Evolutionary conservation across 2,329 filamentous ascomycete genomes (phyloP).

Genomic region (Pleurostoma richardsiae): DNA sequence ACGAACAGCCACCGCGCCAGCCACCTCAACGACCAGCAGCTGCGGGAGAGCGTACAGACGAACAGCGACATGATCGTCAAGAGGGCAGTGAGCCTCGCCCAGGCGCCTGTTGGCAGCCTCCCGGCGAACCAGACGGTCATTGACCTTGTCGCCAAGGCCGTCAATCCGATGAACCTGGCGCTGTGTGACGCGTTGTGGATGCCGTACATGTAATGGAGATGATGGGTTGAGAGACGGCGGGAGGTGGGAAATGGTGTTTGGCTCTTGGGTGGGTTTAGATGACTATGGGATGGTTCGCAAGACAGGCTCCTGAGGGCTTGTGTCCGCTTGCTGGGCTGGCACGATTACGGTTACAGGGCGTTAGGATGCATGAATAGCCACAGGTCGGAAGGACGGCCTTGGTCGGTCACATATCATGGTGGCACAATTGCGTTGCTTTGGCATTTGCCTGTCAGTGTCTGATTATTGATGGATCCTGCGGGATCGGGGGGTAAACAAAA

Average conservation of each 20-base stretch:
- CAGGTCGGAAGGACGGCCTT: too few species aligned
- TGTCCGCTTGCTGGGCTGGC: too few species aligned
- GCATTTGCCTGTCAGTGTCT: too few species aligned
- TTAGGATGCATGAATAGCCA: too few species aligned
- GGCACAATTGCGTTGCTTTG: too few species aligned
- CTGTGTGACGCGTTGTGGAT: slow-evolving; percentile 95
- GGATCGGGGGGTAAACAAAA: too few species aligned
- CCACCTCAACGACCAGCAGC: slow-evolving; percentile 55
- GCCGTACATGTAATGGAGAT: slow-evolving; percentile 68
- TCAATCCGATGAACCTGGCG: slow-evolving; percentile 84
- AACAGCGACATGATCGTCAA: slow-evolving; percentile 93
- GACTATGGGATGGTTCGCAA: background rate
- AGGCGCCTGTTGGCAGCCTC: slow-evolving; percentile 70
- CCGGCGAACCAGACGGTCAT: slow-evolving; percentile 97
- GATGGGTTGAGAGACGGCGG: too few species aligned
- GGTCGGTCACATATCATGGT: too few species aligned
- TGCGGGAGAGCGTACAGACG: slow-evolving; percentile 56
- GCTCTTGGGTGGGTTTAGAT: background rate
- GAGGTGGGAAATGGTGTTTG: background rate
- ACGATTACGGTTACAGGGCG: too few species aligned
- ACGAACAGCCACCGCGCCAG: slow-evolving; percentile 66
- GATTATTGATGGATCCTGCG: too few species aligned
- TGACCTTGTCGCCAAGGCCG: slow-evolving; percentile 86
- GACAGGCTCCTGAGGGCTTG: background rate
- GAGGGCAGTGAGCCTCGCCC: slow-evolving; percentile 78